These are phyloP conservation scores for Mortierella hygrophila DNA, from an alignment of 192 early-diverging fungal species.

Conservation along the genomic window DNA sequence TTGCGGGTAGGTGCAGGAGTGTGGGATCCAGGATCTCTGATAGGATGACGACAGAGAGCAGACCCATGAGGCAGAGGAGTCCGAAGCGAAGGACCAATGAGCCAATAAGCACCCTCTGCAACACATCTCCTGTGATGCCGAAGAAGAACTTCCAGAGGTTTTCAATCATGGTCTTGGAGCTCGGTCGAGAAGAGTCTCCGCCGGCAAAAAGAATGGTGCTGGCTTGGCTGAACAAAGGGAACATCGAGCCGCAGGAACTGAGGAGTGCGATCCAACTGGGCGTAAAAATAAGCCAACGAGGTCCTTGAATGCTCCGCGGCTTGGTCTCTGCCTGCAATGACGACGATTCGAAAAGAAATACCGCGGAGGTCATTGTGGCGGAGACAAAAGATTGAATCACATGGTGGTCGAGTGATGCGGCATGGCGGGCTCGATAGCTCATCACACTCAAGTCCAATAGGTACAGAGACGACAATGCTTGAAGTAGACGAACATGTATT, in stretches of 20 bases:
- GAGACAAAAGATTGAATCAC: neutral
- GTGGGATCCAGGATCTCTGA: neutral
- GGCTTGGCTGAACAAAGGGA: neutral
- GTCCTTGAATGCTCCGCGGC: neutral
- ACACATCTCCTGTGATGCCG: neutral
- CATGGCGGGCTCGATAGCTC: neutral
- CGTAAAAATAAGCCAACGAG: neutral
- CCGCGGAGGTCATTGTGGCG: neutral
- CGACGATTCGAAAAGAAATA: neutral
- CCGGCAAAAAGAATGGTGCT: neutral
- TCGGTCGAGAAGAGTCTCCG: neutral
- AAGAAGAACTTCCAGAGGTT: neutral
- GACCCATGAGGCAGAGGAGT: neutral
- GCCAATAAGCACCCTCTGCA: neutral
- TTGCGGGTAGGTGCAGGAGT: neutral
- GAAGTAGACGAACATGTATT: neutral
- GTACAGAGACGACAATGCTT: neutral
- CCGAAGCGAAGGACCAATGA: neutral
- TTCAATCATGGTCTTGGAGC: neutral
- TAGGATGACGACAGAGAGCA: neutral
- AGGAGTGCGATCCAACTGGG: slow-evolving; percentile 10
- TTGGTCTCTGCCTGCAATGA: neutral
- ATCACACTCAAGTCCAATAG: slow-evolving; percentile 12
- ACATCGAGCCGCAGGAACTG: neutral
- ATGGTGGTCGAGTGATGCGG: neutral